phyloP scores from a whole-genome alignment of 2,329 filamentous ascomycete genomes.

The Fusarium guadeloupense region DNA sequence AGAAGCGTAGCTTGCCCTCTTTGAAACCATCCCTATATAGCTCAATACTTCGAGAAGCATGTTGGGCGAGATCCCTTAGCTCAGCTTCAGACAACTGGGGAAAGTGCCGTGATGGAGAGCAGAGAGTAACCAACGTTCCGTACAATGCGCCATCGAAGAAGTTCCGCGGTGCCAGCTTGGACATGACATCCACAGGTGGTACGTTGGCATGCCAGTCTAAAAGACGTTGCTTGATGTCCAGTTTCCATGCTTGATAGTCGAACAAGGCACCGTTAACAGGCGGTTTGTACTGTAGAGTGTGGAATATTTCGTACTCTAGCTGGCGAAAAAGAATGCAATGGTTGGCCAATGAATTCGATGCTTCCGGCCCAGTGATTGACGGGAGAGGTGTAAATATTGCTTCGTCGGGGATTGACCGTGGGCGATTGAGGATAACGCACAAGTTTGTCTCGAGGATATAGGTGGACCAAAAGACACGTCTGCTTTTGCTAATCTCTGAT shows the following conservation, averaged over 20 bases:
- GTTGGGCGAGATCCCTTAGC: slow-evolving; percentile 22
- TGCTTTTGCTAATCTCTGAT: not conserved
- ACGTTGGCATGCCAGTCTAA: slow-evolving; percentile 27
- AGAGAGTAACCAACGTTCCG: slow-evolving; percentile 28
- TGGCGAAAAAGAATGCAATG: slow-evolving; percentile 36
- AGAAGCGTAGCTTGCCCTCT: slow-evolving; percentile 39
- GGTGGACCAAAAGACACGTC: slow-evolving; percentile 23
- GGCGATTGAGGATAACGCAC: slow-evolving; percentile 18
- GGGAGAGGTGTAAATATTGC: slow-evolving; percentile 24
- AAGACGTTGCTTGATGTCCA: slow-evolving; percentile 27
- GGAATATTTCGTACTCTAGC: slow-evolving; percentile 41
- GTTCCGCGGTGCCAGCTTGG: slow-evolving; percentile 35
- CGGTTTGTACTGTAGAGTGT: slow-evolving; percentile 27
- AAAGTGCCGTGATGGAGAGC: slow-evolving; percentile 34
- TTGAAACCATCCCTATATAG: slow-evolving; percentile 35
- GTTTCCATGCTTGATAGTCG: slow-evolving; percentile 29
- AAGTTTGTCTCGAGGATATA: slow-evolving; percentile 34
- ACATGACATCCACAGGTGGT: slow-evolving; percentile 11
- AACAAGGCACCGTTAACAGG: slow-evolving; percentile 20
- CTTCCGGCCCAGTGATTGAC: not conserved
- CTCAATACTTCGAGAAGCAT: slow-evolving; percentile 26
- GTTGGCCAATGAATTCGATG: slow-evolving; percentile 15
- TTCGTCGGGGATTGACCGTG: slow-evolving; percentile 29
- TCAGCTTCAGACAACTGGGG: slow-evolving; percentile 21
- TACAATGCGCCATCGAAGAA: slow-evolving; percentile 37